phyloP scores from a whole-genome alignment of 2,329 filamentous ascomycete genomes.

The Lachnellula willkommii region DNA sequence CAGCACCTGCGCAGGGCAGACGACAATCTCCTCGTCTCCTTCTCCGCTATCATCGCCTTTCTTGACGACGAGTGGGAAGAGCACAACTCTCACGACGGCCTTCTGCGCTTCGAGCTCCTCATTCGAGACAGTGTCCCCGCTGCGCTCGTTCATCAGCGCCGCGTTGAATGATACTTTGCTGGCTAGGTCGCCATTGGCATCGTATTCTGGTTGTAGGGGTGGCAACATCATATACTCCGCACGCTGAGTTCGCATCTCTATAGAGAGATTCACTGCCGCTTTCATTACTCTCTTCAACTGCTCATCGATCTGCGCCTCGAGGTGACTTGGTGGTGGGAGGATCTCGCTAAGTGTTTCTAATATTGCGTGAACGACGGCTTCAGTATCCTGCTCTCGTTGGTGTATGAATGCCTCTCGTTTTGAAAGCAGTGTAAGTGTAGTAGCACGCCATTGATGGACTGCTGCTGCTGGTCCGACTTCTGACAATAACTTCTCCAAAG shows the following conservation, averaged over 20 bases:
- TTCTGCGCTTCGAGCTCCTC: conserved; percentile 72
- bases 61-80: conserved; percentile 95
- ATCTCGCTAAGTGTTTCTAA: conserved; percentile 78
- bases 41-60: conserved; percentile 84
- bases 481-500: conserved; percentile 81
- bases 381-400: conserved; percentile 83
- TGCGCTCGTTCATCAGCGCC: conserved; percentile 89
- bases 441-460: conserved; percentile 96
- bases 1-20: conserved; percentile 90
- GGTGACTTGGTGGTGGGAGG: conserved; percentile 76
- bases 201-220: conserved; percentile 89
- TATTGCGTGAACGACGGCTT: conserved; percentile 90
- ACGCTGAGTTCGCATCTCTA: conserved; percentile 96
- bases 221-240: conserved; percentile 99
- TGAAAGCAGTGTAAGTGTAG: conserved; percentile 83
- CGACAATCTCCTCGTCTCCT: conserved; percentile 90
- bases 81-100: conserved; percentile 80
- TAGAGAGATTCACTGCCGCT: conserved; percentile 81
- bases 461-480: conserved; percentile 83
- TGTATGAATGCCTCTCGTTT: conserved; percentile 72
- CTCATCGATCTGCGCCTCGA: conserved; percentile 74
- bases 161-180: conserved; percentile 90
- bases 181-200: conserved; percentile 82
- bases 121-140: conserved; percentile 60
- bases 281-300: conserved; percentile 83